Evolutionary conservation across 2,329 filamentous ascomycete species (phyloP).

Genomic region (Fusarium sterilihyphosum): DNA sequence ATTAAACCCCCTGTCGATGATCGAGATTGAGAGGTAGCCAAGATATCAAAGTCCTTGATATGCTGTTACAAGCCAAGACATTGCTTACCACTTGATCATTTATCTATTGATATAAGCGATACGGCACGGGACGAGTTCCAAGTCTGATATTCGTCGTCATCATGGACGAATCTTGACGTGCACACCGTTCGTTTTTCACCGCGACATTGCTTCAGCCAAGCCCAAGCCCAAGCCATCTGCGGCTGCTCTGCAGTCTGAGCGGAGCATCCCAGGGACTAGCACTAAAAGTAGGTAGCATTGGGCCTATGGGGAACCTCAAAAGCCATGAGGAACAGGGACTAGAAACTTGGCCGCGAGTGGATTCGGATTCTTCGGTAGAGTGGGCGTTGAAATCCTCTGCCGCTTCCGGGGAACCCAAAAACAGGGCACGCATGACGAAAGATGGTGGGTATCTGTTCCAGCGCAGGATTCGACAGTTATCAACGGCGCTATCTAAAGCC

Average conservation of each 20-base stretch:
- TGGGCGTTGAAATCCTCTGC: conserved; percentile 32
- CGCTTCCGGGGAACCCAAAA: conserved; percentile 28
- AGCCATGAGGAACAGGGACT: conserved; percentile 13
- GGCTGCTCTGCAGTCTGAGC: conserved; percentile 3
- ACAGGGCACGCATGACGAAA: conserved; percentile 17
- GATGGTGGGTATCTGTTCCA: conserved; percentile 16
- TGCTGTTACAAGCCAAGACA: conserved; percentile 1
- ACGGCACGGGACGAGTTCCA: not conserved
- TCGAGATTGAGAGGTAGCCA: conserved; percentile 5
- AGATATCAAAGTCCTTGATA: not conserved
- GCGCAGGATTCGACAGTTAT: conserved; percentile 2
- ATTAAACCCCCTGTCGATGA: conserved; percentile 23
- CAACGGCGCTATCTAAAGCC: not conserved
- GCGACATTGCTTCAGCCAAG: conserved; percentile 10
- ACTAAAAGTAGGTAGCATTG: not conserved
- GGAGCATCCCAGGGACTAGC: conserved; percentile 1
- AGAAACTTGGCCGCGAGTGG: conserved; percentile 24
- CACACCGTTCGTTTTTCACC: conserved; percentile 9
- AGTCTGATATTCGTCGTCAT: conserved; percentile 18
- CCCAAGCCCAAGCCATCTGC: conserved; percentile 18
- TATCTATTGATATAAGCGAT: not conserved
- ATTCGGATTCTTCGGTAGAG: conserved; percentile 21
- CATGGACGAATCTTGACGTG: not conserved
- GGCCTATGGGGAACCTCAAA: conserved; percentile 19
- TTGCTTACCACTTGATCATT: not conserved